Conservation (phyloP, 176 grass and related monocot genomes). For the Tuctoria greenei region DNA sequence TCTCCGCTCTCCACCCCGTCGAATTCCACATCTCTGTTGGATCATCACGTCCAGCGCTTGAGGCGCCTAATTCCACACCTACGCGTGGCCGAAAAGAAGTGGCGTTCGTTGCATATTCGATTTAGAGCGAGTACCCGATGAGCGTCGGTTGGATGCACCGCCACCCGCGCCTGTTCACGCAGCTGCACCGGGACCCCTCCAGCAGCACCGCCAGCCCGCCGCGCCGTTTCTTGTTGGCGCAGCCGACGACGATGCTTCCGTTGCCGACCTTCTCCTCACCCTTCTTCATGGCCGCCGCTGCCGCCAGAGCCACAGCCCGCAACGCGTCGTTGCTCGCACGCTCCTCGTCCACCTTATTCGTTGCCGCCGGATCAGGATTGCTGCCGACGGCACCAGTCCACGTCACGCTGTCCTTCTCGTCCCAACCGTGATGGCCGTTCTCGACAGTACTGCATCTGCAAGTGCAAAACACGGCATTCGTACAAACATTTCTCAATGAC, state of each 20-base stretch:
- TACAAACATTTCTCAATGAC: not conserved
- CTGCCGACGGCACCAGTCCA: not conserved
- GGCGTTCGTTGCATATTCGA: too few species aligned
- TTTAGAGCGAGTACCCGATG: conserved; percentile 86
- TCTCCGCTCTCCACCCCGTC: too few species aligned
- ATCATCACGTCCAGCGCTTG: too few species aligned
- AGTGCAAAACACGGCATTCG: not conserved
- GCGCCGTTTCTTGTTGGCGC: conserved; percentile 35
- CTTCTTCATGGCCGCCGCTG: not conserved
- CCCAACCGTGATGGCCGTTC: not conserved
- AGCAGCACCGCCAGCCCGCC: conserved; percentile 46
- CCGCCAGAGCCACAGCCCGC: not conserved
- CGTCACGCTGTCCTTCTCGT: not conserved
- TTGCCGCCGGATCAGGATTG: not conserved
- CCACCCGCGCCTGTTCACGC: conserved; percentile 92
- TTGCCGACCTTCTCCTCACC: conserved; percentile 14
- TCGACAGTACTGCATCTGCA: not conserved
- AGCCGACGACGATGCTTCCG: not conserved
- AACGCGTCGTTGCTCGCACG: not conserved
- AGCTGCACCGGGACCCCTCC: conserved; percentile 90
- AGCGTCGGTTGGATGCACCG: conserved; percentile 83
- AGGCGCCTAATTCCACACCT: too few species aligned
- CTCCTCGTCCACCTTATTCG: not conserved
- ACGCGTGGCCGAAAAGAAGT: too few species aligned
- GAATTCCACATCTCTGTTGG: too few species aligned